Base-by-base conservation (phyloP, 495 filamentous ascomycete genomes). In the Venustampulla echinocandica region DNA sequence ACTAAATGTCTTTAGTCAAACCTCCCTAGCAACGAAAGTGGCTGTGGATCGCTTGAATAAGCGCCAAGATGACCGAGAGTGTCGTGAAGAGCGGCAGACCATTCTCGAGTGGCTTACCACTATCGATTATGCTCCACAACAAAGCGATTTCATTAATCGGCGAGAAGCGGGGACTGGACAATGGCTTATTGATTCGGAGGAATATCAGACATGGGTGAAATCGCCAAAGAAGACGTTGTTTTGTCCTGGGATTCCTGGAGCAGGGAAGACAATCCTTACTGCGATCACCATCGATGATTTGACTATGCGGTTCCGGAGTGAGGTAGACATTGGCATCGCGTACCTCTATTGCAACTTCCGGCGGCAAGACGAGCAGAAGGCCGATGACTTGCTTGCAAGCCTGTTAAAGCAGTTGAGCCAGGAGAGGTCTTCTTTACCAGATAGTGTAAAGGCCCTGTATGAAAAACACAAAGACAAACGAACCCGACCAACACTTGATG, bases 321-420 rank as follows among this genome's bases (percentile, higher is more conserved):
- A 63, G 1, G 25, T n/a, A 0, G 44, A 45, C 14, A 36, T 64
- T 46, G 58, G 59, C 5, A 45, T 75, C 35, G 64, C 64, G 4
- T 69, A 62, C 40, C 6, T 71, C 37, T 75, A 63, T 46, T 72
- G 59, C 52, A 64, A 61, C 39, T 73, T 59, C 47, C 50, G 60
- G 21, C 42, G 46, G 7, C 52, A 64, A 23, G 34, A 54, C 1
- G 58, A 61, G n/a, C 66, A 71, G 54, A 65, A 47, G 4, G 34
- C 49, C 1, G 15, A 38, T 5, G 41, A 53, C 21, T 42, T 72
- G 11, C 50, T 71, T 3, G 53, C 49, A 30, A 63, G 55, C 32
- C 30, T 75, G 4, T 44, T 69, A 20, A 64, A 64, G 32, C 67
- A 73, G 41, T 43, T 70, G 15, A 50, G 61, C 21, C 50, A 61